Conservation (phyloP, 1,284 basidiomycete genomes). For the Ceratobasidium sp. region DNA sequence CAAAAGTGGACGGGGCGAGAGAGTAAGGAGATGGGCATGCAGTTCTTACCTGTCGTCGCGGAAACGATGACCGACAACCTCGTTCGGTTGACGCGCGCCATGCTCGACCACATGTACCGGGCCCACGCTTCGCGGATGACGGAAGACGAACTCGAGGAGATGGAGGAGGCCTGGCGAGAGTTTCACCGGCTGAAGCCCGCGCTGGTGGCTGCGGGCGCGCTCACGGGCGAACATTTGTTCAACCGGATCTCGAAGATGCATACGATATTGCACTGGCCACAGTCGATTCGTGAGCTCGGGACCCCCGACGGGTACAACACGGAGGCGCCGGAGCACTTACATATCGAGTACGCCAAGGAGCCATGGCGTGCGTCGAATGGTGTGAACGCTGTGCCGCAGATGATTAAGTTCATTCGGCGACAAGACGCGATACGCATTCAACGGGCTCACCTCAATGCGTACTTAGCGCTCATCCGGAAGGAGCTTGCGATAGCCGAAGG, state of each 20-base stretch:
- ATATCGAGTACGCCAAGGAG: constrained; percentile 48
- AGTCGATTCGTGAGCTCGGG: constrained; percentile 36
- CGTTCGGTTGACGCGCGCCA: constrained; percentile 7
- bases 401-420: constrained; percentile 43
- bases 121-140: constrained; percentile 23
- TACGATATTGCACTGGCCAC: constrained; percentile 35
- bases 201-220: constrained; percentile 54
- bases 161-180: constrained; percentile 51
- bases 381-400: constrained; percentile 31
- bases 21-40: constrained; percentile 16
- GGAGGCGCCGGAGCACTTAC: constrained; percentile 43
- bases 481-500: background rate
- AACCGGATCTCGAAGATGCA: constrained; percentile 43
- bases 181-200: constrained; percentile 57
- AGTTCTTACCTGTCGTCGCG: constrained; percentile 20
- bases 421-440: constrained; percentile 39
- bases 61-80: background rate
- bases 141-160: constrained; percentile 48
- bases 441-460: background rate
- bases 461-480: background rate
- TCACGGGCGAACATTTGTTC: background rate
- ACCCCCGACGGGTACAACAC: constrained; percentile 46
- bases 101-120: constrained; percentile 19
- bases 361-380: constrained; percentile 44
- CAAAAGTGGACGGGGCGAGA: constrained; percentile 35